Evolutionary conservation across 805 yeast genomes (phyloP), one percentile per base, ranked within the genome.

Genomic region (Pichia californica): DNA sequence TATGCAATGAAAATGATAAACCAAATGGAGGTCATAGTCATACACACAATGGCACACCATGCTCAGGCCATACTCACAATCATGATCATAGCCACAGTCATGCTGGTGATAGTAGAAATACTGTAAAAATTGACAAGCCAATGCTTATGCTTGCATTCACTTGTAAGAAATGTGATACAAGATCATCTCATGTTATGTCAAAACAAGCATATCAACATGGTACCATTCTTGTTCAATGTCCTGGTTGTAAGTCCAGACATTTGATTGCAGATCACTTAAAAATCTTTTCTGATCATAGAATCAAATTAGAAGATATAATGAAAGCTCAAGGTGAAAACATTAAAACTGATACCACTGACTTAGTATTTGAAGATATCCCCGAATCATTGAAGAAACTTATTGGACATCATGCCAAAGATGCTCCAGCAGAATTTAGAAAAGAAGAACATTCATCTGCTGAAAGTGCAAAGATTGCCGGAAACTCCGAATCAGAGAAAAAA

Each of bases 121-220:
- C 47, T n/a, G 20, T 45, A 1, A 79, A 83, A 53, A 73, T 76
- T 18, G 93, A 84, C 41, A 78, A 82, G 48, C 95, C 95, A 2
- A 77, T 81, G 61, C 68, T 86, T 49, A 83, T 88, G 83, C 74
- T 91, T 19, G 91, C 95, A 0, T 89, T 91, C 66, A 91, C 96
- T 0, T 91, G 98, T 65, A 91, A 88, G 59, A 77, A 79, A 51
- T 91, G 98, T 64, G 73, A 77, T 36, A 76, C 83, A 3, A 69
- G 97, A 44, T 88, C 96, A 0, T 79, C 88, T 4, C 98, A 91
- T 57, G 74, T 82, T n/a, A 83, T 91, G 57, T 83, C 96, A 6
- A 89, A 89, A 52, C 98, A 91, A 63, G 89, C 96, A 0, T 91
- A 91, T 59, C 77, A 82, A 13, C 67, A 71, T 9, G 98, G 98